phyloP scores from a whole-genome alignment of 345 rosid genomes.

The Arabis alpina region DNA sequence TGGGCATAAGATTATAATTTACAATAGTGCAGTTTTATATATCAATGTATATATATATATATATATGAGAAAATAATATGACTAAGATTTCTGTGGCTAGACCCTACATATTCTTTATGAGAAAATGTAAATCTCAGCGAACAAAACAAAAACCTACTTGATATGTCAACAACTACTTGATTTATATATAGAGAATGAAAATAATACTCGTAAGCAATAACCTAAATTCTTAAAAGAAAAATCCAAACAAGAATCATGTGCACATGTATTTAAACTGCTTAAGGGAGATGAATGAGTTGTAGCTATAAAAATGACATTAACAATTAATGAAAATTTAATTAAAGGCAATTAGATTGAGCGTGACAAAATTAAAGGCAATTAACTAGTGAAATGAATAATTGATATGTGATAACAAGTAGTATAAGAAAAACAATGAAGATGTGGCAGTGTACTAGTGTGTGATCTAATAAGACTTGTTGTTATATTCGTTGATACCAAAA shows the following conservation, averaged over 20 bases:
- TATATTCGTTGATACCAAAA: constrained; percentile 11
- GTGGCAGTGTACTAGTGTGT: background rate
- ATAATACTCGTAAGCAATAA: background rate
- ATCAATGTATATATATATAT: too few relatives aligned
- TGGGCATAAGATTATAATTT: too few relatives aligned
- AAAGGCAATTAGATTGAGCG: background rate
- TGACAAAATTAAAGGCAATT: background rate
- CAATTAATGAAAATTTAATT: background rate
- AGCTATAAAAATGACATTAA: background rate
- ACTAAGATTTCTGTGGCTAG: background rate
- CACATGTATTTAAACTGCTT: background rate
- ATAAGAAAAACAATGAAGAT: constrained; percentile 12
- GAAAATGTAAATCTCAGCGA: background rate
- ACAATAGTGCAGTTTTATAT: too few relatives aligned
- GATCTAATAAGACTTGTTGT: constrained; percentile 16
- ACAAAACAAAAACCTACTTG: background rate
- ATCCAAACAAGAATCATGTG: constrained; percentile 4
- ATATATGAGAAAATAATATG: too few relatives aligned
- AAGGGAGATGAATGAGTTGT: background rate
- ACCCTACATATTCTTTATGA: background rate
- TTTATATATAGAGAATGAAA: background rate
- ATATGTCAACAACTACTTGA: background rate
- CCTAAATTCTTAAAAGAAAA: background rate
- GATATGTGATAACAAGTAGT: background rate
- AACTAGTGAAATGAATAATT: background rate